A percentile compares a stretch with the other conserved stretches of the same genome.
These are phyloP conservation scores for Trichocladium antarcticum DNA, from an alignment of 495 filamentous ascomycete genomes.

Conservation along the genomic window DNA sequence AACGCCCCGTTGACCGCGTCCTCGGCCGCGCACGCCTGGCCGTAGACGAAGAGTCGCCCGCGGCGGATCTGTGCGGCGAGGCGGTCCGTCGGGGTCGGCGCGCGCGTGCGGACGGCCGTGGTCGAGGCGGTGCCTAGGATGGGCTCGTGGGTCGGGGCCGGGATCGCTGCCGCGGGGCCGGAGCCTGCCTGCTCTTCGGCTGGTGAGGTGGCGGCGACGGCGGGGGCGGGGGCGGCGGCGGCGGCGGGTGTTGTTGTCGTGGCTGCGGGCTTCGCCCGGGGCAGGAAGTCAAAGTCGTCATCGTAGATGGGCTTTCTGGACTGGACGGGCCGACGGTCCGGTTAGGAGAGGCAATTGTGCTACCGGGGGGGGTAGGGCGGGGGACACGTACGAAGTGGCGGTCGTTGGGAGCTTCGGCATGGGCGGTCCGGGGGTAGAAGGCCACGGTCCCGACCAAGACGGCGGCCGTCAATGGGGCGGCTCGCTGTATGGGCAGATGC, in stretches of 20 bases:
- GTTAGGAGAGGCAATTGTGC: slow-evolving; percentile 2
- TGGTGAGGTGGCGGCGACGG: neutral
- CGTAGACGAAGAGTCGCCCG: slow-evolving; percentile 71
- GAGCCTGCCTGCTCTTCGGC: neutral
- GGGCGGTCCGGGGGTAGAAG: slow-evolving; percentile 35
- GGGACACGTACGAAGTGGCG: slow-evolving; percentile 24
- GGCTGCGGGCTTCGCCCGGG: slow-evolving; percentile 18
- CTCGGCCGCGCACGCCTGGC: slow-evolving; percentile 58
- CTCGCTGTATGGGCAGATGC: slow-evolving; percentile 22
- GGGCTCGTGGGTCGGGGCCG: slow-evolving; percentile 17
- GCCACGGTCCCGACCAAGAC: slow-evolving; percentile 35
- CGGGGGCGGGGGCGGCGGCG: slow-evolving; percentile 13
- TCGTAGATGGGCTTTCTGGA: slow-evolving; percentile 84
- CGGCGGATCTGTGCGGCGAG: slow-evolving; percentile 72
- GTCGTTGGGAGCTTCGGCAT: slow-evolving; percentile 35
- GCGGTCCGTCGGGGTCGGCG: slow-evolving; percentile 79
- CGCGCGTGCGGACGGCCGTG: slow-evolving; percentile 30
- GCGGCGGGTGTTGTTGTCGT: slow-evolving; percentile 27
- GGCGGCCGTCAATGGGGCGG: slow-evolving; percentile 39
- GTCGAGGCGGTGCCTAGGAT: slow-evolving; percentile 24
- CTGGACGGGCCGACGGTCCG: slow-evolving; percentile 15
- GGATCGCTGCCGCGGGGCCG: slow-evolving; percentile 4
- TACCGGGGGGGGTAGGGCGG: neutral
- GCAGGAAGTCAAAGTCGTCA: slow-evolving; percentile 49
- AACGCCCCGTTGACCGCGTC: slow-evolving; percentile 66